Conservation (phyloP, 2,329 filamentous ascomycete genomes). For the Stagonosporopsis chrysanthemi region DNA sequence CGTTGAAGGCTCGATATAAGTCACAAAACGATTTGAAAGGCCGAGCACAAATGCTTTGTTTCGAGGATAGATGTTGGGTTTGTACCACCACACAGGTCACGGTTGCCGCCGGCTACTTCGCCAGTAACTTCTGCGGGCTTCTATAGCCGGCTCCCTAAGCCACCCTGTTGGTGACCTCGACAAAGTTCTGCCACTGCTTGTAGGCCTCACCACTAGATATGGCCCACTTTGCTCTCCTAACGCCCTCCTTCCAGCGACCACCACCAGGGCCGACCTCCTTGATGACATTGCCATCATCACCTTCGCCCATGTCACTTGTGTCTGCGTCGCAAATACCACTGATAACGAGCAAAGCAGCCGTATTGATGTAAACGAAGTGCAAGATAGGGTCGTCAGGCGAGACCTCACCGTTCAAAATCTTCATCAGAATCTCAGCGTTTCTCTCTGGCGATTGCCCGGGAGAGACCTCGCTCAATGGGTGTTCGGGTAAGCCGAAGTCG, state of each 20-base stretch:
- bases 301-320: slow-evolving; percentile 77
- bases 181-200: slow-evolving; percentile 82
- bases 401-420: slow-evolving; percentile 77
- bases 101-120: no score
- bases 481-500: slow-evolving; percentile 84
- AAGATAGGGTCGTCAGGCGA: slow-evolving; percentile 81
- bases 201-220: slow-evolving; percentile 87
- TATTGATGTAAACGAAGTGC: slow-evolving; percentile 94
- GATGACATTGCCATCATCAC: slow-evolving; percentile 82
- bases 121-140: background rate
- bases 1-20: background rate
- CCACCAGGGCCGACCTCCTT: slow-evolving; percentile 84
- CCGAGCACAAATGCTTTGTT: no score
- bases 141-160: slow-evolving; percentile 19
- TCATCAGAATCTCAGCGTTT: slow-evolving; percentile 84
- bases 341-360: slow-evolving; percentile 84
- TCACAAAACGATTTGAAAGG: background rate
- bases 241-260: slow-evolving; percentile 92
- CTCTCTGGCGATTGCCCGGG: slow-evolving; percentile 85
- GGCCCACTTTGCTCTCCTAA: slow-evolving; percentile 86
- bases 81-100: background rate
- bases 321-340: slow-evolving; percentile 88
- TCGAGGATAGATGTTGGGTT: no score
- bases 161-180: slow-evolving; percentile 74
- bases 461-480: slow-evolving; percentile 79